Conservation (phyloP, 2,329 filamentous ascomycete genomes). For the Aspergillus unguis region DNA sequence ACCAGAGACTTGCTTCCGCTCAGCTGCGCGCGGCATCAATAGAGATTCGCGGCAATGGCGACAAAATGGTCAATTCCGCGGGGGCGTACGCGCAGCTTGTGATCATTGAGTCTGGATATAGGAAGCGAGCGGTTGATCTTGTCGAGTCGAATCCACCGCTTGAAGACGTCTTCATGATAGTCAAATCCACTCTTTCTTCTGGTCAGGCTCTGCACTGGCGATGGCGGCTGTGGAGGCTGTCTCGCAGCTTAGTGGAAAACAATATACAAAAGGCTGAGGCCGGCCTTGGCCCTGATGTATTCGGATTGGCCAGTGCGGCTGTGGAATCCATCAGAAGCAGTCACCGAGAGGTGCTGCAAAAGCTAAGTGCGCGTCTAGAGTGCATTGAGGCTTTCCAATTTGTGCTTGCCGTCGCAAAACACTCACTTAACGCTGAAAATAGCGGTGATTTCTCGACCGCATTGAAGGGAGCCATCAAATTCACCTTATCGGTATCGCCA, state of each 20-base stretch:
- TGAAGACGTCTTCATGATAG: slow-evolving; percentile 24
- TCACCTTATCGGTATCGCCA: slow-evolving; percentile 23
- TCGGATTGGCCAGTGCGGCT: slow-evolving; percentile 27
- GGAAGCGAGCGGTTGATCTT: slow-evolving; percentile 23
- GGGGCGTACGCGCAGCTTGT: slow-evolving; percentile 36
- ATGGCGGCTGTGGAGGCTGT: slow-evolving; percentile 42
- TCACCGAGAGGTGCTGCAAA: slow-evolving; percentile 25
- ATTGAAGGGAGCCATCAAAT: slow-evolving; percentile 24
- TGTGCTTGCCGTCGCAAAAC: slow-evolving; percentile 26
- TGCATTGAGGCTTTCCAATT: slow-evolving; percentile 39
- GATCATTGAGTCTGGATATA: slow-evolving; percentile 35
- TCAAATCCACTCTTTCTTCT: slow-evolving; percentile 30
- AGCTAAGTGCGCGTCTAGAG: slow-evolving; percentile 30
- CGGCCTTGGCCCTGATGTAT: slow-evolving; percentile 19
- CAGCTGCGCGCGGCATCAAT: slow-evolving; percentile 31
- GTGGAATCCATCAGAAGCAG: slow-evolving; percentile 29
- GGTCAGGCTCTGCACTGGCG: slow-evolving; percentile 35
- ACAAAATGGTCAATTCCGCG: slow-evolving; percentile 25
- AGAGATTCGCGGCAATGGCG: slow-evolving; percentile 27
- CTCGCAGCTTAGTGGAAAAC: slow-evolving; percentile 33
- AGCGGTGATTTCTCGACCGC: slow-evolving; percentile 25
- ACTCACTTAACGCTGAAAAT: slow-evolving; percentile 18
- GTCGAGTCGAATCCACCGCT: slow-evolving; percentile 24
- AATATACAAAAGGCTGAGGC: slow-evolving; percentile 23
- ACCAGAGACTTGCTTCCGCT: slow-evolving; percentile 25